Evolutionary conservation across 192 early-diverging fungal species (phyloP).

Genomic region (Fimicolochytrium jonesii): DNA sequence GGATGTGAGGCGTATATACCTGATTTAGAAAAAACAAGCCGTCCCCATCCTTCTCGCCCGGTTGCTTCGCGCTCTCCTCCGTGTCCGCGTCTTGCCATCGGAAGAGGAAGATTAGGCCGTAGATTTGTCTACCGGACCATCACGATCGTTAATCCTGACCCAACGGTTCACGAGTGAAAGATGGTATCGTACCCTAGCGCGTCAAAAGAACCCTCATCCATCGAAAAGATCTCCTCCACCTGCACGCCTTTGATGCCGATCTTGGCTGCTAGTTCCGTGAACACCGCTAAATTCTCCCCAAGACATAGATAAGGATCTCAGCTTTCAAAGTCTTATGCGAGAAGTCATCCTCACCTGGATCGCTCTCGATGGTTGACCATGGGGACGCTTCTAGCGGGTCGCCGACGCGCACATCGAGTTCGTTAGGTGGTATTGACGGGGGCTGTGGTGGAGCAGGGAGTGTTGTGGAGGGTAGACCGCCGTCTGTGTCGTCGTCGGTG

Average conservation of each 20-base stretch:
- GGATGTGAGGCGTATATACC: background rate
- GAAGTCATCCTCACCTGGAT: conserved; percentile 10
- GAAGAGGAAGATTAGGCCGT: conserved; percentile 34
- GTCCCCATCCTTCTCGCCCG: background rate
- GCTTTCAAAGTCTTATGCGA: background rate
- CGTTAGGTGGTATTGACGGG: conserved; percentile 6
- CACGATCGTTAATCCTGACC: no score
- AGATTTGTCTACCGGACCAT: conserved; percentile 20
- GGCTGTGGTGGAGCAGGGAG: no score
- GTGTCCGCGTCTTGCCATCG: conserved; percentile 23
- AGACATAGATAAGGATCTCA: background rate
- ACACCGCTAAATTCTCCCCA: conserved; percentile 17
- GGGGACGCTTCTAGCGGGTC: conserved; percentile 22
- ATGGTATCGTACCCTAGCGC: background rate
- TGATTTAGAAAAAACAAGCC: conserved; percentile 27
- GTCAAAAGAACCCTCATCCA: conserved; percentile 7
- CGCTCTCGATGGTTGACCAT: conserved; percentile 22
- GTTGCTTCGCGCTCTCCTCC: no score
- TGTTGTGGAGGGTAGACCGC: no score
- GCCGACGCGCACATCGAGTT: conserved; percentile 14
- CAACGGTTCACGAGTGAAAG: no score
- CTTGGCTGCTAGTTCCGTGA: conserved; percentile 14
- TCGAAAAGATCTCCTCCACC: conserved; percentile 24
- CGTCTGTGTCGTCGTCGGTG: no score
- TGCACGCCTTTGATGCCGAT: conserved; percentile 20